These are phyloP conservation scores for Ascochyta rabiei DNA, from an alignment of 2,329 filamentous ascomycete genomes.

Conservation along the genomic window DNA sequence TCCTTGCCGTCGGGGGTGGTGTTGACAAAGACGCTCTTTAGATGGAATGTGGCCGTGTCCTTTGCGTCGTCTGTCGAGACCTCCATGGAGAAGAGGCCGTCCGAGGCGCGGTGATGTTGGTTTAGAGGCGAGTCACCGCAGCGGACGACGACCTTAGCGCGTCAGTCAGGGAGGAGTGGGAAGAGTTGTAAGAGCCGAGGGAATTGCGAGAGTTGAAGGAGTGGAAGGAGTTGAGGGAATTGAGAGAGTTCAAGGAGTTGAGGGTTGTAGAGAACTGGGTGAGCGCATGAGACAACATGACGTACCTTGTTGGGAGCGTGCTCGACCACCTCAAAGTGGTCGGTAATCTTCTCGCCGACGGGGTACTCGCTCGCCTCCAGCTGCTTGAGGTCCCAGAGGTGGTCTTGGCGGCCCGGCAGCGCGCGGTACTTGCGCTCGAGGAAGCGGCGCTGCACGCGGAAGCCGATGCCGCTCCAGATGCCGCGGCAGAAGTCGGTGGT, in stretches of 20 bases:
- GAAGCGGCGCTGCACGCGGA: slow-evolving; percentile 43
- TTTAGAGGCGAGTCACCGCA: slow-evolving; percentile 48
- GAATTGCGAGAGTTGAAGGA: no score
- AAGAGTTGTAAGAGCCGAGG: no score
- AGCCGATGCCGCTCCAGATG: slow-evolving; percentile 47
- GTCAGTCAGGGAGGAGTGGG: slow-evolving; percentile 7
- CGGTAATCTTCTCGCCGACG: slow-evolving; percentile 46
- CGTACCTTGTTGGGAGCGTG: slow-evolving; percentile 44
- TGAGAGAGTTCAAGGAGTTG: no score
- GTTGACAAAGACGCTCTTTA: slow-evolving; percentile 50
- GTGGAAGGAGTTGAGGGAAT: no score
- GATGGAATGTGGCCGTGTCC: slow-evolving; percentile 46
- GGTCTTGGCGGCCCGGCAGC: slow-evolving; percentile 36
- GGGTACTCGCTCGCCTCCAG: slow-evolving; percentile 41
- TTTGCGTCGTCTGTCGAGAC: slow-evolving; percentile 46
- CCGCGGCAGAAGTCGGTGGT: slow-evolving; percentile 48
- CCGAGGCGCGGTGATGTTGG: slow-evolving; percentile 35
- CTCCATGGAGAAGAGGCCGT: slow-evolving; percentile 49
- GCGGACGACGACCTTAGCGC: slow-evolving; percentile 43
- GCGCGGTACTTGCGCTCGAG: slow-evolving; percentile 45
- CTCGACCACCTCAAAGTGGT: slow-evolving; percentile 52
- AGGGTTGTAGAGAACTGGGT: neutral
- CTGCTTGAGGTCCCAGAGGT: slow-evolving; percentile 46
- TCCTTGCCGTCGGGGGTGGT: slow-evolving; percentile 45
- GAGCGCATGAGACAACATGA: neutral